Evolutionary conservation across 495 filamentous ascomycete genomes (phyloP).

Genomic region (Penicillium desertorum): DNA sequence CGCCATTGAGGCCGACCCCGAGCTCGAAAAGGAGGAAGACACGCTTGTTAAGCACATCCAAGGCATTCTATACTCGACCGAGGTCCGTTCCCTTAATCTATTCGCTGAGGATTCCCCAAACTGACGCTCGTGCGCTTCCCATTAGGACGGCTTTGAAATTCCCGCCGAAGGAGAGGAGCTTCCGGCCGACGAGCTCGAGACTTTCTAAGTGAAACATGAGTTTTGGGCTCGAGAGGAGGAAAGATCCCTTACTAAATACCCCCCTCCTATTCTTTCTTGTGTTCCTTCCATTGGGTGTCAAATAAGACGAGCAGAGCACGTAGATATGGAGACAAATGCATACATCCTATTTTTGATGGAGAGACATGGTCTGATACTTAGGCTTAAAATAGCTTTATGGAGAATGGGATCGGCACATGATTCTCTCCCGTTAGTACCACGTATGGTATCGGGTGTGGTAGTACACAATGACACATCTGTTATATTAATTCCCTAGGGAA

Average conservation of each 20-base stretch:
- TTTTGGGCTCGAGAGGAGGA: slow-evolving; percentile 13
- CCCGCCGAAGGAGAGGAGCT: slow-evolving; percentile 40
- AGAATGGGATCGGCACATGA: slow-evolving; percentile 7
- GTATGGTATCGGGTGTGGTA: not conserved
- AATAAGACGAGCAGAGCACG: slow-evolving; percentile 14
- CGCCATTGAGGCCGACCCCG: slow-evolving; percentile 84
- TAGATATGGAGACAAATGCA: slow-evolving; percentile 25
- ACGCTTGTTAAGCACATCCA: slow-evolving; percentile 92
- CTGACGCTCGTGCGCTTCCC: slow-evolving; percentile 13
- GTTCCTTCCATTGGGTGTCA: slow-evolving; percentile 11
- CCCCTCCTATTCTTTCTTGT: slow-evolving; percentile 14
- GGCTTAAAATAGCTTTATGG: slow-evolving; percentile 8
- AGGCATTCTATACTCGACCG: slow-evolving; percentile 93
- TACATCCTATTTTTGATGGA: not conserved
- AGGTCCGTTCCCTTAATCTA: slow-evolving; percentile 51
- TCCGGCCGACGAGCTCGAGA: slow-evolving; percentile 49
- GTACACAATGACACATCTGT: not conserved
- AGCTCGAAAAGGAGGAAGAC: slow-evolving; percentile 89
- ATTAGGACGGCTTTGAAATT: slow-evolving; percentile 56
- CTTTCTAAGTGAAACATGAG: slow-evolving; percentile 38
- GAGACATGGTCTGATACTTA: slow-evolving; percentile 4
- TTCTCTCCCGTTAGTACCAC: slow-evolving; percentile 3
- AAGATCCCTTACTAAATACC: slow-evolving; percentile 29
- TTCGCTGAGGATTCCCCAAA: not conserved
- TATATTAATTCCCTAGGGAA: not conserved